Evolutionary conservation across 441 rosid species (phyloP).

Genomic region (Corymbia calophylla): DNA sequence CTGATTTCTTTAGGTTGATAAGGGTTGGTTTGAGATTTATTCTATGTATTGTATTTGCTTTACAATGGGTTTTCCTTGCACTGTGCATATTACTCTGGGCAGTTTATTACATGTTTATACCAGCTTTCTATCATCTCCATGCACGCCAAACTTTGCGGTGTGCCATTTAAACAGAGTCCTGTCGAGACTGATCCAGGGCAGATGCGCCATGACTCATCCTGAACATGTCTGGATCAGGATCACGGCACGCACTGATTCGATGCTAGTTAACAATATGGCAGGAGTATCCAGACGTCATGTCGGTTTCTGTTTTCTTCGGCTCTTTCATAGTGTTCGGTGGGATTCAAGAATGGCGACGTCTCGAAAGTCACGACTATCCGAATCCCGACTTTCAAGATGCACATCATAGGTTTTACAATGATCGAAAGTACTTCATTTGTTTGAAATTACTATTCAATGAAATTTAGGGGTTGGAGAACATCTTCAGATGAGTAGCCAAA

Average conservation of each 20-base stretch:
- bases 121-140: not conserved
- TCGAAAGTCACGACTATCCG: not conserved
- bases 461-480: not conserved
- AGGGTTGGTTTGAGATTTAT: not conserved
- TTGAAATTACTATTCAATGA: not conserved
- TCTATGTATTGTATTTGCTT: not conserved
- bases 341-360: not conserved
- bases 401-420: not conserved
- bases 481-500: not conserved
- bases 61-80: not conserved
- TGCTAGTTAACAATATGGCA: rapidly evolving
- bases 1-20: not conserved
- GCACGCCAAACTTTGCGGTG: not conserved
- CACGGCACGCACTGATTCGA: not conserved
- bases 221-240: not conserved
- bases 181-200: not conserved
- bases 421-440: not conserved
- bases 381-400: not conserved
- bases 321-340: not conserved
- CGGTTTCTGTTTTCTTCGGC: not conserved
- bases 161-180: not conserved
- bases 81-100: not conserved
- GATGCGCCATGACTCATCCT: not conserved
- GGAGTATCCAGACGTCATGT: not conserved
- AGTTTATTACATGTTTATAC: not conserved